These are phyloP conservation scores for Zygosaccharomyces kombuchaensis DNA, from an alignment of 805 yeast species.

Conservation along the genomic window DNA sequence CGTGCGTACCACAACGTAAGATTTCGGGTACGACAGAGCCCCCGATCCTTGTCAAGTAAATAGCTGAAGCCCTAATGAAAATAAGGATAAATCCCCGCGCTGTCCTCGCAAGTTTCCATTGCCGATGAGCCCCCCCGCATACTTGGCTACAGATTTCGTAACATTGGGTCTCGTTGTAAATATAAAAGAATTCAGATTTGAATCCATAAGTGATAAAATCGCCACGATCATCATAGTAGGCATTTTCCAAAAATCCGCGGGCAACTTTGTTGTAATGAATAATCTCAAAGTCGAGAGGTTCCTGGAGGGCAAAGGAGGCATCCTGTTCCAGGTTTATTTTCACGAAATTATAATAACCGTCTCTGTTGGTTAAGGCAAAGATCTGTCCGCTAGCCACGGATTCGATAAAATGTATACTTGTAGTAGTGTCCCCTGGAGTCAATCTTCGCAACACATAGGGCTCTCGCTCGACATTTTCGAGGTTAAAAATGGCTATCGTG, in stretches of 20 bases:
- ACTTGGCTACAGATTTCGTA: constrained; percentile 61
- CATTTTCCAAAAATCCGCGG: constrained; percentile 80
- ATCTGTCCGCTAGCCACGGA: constrained; percentile 20
- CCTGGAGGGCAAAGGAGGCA: not conserved
- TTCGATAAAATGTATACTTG: constrained; percentile 45
- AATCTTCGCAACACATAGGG: constrained; percentile 41
- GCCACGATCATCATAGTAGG: constrained; percentile 40
- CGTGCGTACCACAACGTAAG: constrained; percentile 71
- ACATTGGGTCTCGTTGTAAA: constrained; percentile 78
- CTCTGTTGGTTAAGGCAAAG: constrained; percentile 54
- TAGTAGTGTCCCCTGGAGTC: constrained; percentile 63
- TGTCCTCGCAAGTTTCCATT: constrained; percentile 54
- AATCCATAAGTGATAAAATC: constrained; percentile 73
- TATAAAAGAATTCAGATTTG: constrained; percentile 68
- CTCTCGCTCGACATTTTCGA: constrained; percentile 25
- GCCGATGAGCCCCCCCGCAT: constrained; percentile 91
- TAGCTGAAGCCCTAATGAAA: constrained; percentile 54
- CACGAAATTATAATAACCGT: constrained; percentile 55
- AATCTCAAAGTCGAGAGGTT: constrained; percentile 14
- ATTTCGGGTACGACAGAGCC: constrained; percentile 29
- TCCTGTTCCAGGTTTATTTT: constrained; percentile 23
- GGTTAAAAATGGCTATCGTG: constrained; percentile 53
- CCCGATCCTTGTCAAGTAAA: constrained; percentile 39
- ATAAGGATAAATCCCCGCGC: constrained; percentile 42
- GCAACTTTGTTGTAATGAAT: constrained; percentile 59